Conservation (phyloP, 495 filamentous ascomycete genomes). For the Margaritispora aquatica region DNA sequence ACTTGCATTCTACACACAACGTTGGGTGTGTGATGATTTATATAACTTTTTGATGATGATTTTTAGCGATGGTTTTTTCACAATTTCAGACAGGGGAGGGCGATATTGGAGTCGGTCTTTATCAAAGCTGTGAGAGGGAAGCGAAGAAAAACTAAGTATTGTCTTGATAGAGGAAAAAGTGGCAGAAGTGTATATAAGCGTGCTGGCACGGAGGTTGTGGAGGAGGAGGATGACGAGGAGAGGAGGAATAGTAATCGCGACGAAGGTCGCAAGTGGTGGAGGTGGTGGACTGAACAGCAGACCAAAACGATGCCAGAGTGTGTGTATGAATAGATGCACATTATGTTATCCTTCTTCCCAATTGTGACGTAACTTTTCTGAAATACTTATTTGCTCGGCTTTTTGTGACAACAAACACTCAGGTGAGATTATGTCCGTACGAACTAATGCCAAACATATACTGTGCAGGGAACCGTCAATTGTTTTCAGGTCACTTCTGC, state of each 20-base stretch:
- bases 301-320: too few relatives aligned
- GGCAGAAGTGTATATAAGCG: slow-evolving; percentile 18
- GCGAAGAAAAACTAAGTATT: neutral
- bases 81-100: neutral
- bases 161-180: neutral
- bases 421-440: too few relatives aligned
- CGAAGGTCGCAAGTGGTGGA: neutral
- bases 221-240: neutral
- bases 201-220: slow-evolving; percentile 22
- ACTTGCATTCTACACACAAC: neutral
- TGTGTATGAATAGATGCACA: too few relatives aligned
- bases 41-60: neutral
- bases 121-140: neutral
- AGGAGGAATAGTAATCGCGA: neutral
- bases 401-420: too few relatives aligned
- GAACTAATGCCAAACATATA: too few relatives aligned
- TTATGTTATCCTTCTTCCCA: too few relatives aligned
- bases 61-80: slow-evolving; percentile 4
- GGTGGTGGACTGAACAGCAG: too few relatives aligned
- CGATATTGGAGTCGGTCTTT: neutral
- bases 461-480: too few relatives aligned
- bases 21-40: neutral
- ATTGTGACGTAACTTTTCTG: too few relatives aligned
- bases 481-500: too few relatives aligned
- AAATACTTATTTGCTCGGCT: too few relatives aligned